phyloP scores from a whole-genome alignment of 164 flowering plant genomes.

The Kingdonia uniflora region DNA sequence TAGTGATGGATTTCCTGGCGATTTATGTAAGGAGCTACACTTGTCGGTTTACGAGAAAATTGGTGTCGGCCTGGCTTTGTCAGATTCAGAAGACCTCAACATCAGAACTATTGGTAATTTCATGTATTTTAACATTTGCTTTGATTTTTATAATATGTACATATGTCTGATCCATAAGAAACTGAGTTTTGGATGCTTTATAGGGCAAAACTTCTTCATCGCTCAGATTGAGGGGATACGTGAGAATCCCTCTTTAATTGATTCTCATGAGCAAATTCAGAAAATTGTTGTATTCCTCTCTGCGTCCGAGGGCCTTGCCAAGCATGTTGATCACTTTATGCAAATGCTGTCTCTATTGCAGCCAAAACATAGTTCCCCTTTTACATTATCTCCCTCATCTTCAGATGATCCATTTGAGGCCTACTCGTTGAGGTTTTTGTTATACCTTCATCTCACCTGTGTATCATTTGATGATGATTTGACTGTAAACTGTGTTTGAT shows the following conservation, averaged over 20 bases:
- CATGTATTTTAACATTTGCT: neutral
- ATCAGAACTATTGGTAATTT: slow-evolving; percentile 52
- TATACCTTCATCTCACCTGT: neutral
- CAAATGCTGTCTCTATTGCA: slow-evolving; percentile 44
- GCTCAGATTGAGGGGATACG: slow-evolving; percentile 56
- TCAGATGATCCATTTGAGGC: slow-evolving; percentile 44
- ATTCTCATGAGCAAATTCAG: slow-evolving; percentile 62
- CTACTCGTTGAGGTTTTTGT: slow-evolving; percentile 43
- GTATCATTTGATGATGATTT: neutral
- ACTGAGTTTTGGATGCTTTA: slow-evolving; percentile 5
- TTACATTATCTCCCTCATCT: slow-evolving; percentile 51
- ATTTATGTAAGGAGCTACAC: slow-evolving; percentile 42
- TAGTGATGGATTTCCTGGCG: slow-evolving; percentile 42
- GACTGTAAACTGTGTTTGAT: neutral
- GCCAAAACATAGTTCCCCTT: slow-evolving; percentile 31
- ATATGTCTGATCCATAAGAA: neutral
- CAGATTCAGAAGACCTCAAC: slow-evolving; percentile 55
- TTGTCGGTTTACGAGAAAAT: slow-evolving; percentile 65
- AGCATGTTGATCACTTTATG: slow-evolving; percentile 71
- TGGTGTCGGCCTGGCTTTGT: slow-evolving; percentile 73
- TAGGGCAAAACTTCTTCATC: slow-evolving; percentile 79
- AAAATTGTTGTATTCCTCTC: slow-evolving; percentile 58
- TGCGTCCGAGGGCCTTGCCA: slow-evolving; percentile 58
- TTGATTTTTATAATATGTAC: no score
- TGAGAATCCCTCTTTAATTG: slow-evolving; percentile 29